Base-by-base conservation (phyloP, 2,329 filamentous ascomycete genomes). In the Pezicula carpinea region DNA sequence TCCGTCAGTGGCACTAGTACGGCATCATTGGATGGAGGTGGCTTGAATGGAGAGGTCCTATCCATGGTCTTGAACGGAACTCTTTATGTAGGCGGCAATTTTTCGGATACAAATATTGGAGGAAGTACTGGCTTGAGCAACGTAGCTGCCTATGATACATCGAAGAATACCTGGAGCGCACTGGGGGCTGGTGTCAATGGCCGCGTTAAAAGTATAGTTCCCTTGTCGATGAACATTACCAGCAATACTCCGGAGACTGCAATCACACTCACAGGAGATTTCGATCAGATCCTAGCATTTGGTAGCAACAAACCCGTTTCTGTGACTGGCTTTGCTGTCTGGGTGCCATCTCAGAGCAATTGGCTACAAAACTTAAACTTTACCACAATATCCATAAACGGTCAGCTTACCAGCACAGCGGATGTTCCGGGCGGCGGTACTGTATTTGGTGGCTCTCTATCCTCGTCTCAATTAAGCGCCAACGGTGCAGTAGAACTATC, bases 121-220 rank as follows among this genome's bases (percentile, higher is more conserved):
- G 75, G 75, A 2, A 77, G 74, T 11, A 63, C 75, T n/a, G 85
- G 82, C 6, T 70, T 99, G 23, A 82, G 79, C 53, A 83, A 90
- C 53, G 74, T 96, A 35, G 93, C 88, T 5, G 73, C 83, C 7
- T 97, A 89, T 64, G 82, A 90, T 51, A 80, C 77, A 4, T 67
- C 75, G 14, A 77, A 77, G 49, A 80, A 88, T 53, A 66, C 75
- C 22, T 99, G 92, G 93, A 73, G 70, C 40, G 67, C 92, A 2
- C 75, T 99, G 6, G 93, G 93, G 35, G 86, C 84, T 29, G 93
- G 93, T 49, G 84, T 99, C 26, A 81, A 95, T 60, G 93, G 91
- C 17, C 73, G 74, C 6, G 91, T 97, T 14, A 71, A 75, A 43
- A 77, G 79, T 43, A 81, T 96, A 46, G 85, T 95, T 15, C 80